These are phyloP conservation scores for Fusarium duplospermum DNA, from an alignment of 2,329 filamentous ascomycete genomes.

Conservation along the genomic window DNA sequence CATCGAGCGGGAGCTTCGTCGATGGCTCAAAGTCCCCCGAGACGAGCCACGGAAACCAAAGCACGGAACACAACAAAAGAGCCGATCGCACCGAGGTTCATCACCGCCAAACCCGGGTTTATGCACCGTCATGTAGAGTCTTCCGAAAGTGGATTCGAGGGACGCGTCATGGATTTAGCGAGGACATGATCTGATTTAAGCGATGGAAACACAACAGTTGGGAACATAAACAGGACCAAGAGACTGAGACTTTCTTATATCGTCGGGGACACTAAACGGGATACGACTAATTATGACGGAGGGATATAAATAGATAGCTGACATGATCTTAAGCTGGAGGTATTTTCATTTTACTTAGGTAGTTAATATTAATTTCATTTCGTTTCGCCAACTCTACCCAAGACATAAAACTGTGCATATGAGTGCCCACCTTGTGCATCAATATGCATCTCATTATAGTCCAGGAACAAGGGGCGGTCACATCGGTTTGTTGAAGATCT, in stretches of 20 bases:
- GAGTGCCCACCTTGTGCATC: background rate
- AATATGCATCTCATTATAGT: background rate
- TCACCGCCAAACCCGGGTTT: constrained; percentile 15
- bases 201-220: background rate
- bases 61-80: constrained; percentile 1
- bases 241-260: background rate
- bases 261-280: background rate
- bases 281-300: background rate
- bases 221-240: background rate
- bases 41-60: background rate
- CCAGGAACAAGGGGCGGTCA: no score
- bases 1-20: constrained; percentile 29
- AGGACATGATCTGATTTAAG: background rate
- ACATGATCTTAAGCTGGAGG: background rate
- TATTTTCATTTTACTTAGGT: background rate
- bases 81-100: constrained; percentile 3
- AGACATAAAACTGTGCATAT: background rate
- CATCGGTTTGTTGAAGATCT: background rate
- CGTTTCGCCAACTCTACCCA: background rate
- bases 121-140: constrained; percentile 31
- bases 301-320: background rate
- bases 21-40: constrained; percentile 26
- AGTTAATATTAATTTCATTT: background rate
- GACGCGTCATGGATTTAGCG: background rate
- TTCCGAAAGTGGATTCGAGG: background rate